phyloP scores from a whole-genome alignment of 768 basidiomycete genomes.

The Phylloporus arenicola region DNA sequence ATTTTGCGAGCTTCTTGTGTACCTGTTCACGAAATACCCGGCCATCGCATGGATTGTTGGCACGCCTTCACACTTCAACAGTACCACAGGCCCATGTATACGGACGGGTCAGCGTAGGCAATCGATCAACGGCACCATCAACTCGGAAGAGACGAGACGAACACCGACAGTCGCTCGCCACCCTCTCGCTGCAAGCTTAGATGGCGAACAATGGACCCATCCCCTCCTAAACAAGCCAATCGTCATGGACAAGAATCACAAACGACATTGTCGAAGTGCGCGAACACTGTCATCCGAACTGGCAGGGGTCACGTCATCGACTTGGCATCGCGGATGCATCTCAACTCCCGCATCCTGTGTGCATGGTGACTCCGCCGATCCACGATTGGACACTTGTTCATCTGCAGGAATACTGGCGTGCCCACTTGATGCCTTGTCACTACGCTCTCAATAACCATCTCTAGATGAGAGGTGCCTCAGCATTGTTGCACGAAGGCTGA shows the following conservation, averaged over 20 bases:
- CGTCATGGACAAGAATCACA: not conserved
- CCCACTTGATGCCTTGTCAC: slow-evolving; percentile 35
- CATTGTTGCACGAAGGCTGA: not conserved
- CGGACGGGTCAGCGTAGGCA: not conserved
- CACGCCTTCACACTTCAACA: not conserved
- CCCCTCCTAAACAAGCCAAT: not conserved
- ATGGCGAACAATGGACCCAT: not conserved
- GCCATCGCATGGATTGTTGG: not conserved
- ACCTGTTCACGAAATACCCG: not conserved
- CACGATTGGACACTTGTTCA: slow-evolving; percentile 52
- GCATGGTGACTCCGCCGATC: slow-evolving; percentile 37
- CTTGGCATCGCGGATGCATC: not conserved
- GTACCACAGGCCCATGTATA: not conserved
- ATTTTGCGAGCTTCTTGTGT: not conserved
- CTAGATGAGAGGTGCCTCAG: not conserved
- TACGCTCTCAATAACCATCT: slow-evolving; percentile 30
- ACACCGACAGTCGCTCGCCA: not conserved
- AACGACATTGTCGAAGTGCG: not conserved
- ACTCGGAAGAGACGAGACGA: not conserved
- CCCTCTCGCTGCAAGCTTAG: not conserved
- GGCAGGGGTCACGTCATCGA: not conserved
- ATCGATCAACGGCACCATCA: not conserved
- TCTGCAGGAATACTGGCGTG: slow-evolving; percentile 39
- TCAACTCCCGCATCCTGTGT: not conserved
- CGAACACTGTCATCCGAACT: not conserved